Evolutionary conservation across 1,139 yeast species (phyloP).

Genomic region (Pichiaceae sp.): DNA sequence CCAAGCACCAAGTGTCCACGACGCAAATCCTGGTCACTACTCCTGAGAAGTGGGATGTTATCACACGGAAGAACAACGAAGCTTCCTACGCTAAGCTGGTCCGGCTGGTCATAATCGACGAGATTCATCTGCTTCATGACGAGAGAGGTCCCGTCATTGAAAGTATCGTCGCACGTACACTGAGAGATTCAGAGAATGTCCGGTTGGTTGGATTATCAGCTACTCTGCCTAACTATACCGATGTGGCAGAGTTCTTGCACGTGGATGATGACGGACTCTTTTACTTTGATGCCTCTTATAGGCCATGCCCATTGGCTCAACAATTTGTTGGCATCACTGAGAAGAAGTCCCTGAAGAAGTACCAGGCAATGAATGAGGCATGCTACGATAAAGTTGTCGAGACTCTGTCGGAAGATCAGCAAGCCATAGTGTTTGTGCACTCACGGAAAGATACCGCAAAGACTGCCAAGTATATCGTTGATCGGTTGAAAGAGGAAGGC

Average conservation of each 20-base stretch:
- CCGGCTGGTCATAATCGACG: constrained; percentile 78
- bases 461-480: constrained; percentile 70
- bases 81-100: constrained; percentile 56
- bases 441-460: constrained; percentile 86
- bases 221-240: constrained; percentile 82
- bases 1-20: constrained; percentile 65
- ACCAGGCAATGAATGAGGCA: constrained; percentile 83
- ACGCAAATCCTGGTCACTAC: constrained; percentile 89
- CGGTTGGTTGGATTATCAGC: constrained; percentile 88
- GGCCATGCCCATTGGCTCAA: constrained; percentile 93
- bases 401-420: constrained; percentile 52
- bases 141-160: constrained; percentile 94
- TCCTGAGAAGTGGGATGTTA: constrained; percentile 81
- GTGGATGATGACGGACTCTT: constrained; percentile 61
- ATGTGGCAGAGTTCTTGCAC: constrained; percentile 75
- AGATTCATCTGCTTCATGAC: constrained; percentile 87
- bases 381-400: constrained; percentile 79
- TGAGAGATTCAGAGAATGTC: constrained; percentile 41
- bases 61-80: constrained; percentile 73
- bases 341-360: constrained; percentile 68
- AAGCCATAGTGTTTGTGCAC: constrained; percentile 84
- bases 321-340: constrained; percentile 85
- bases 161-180: constrained; percentile 71
- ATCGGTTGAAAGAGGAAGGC: constrained; percentile 51
- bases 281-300: constrained; percentile 71